Evolutionary conservation across 371 early-diverging fungal genomes (phyloP), one percentile per base, ranked within the genome.

Genomic region (Mortierella sp.): DNA sequence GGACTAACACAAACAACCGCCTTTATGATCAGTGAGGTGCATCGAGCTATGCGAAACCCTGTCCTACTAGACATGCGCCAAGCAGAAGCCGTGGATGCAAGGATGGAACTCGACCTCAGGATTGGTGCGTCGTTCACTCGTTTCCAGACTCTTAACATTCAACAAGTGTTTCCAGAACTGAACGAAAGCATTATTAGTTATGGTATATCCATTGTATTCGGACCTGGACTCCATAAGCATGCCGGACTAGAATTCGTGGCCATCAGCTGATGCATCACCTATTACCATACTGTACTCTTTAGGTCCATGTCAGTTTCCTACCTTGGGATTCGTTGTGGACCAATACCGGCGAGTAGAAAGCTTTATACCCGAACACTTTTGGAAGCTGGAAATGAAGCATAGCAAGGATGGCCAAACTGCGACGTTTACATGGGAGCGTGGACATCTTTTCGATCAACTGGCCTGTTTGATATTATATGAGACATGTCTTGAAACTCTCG

Each of bases 251-350:
- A n/a, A n/a, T n/a, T n/a, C n/a, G n/a, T n/a, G n/a, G n/a, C n/a
- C n/a, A n/a, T n/a, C n/a, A n/a, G n/a, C n/a, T n/a, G n/a, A n/a
- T n/a, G 10, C 34, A 10, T 10, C 34, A 34, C 34, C 10, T 34
- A 10, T 34, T 34, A 34, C 34, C 44, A 12, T 16, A 40, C 29
- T 22, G 21, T 10, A 46, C 8, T 0, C 17, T 51, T 22, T 81
- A 92, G 98, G 99, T 0, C 88, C 97, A 5, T 99, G 99, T 80
- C 99, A 99, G 78, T 98, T 99, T 54, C 99, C 99, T 3, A 99
- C 99, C 0, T 80, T 99, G 7, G 99, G 99, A 0, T 99, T 99
- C 85, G 96, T 99, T 0, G 99, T 99, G 7, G 97, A 98, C 58
- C 90, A 95, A 65, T 97, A 89, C 60, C 80, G 84, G 43, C 84